Conservation (phyloP, 345 rosid species). For the Hypericum perforatum region DNA sequence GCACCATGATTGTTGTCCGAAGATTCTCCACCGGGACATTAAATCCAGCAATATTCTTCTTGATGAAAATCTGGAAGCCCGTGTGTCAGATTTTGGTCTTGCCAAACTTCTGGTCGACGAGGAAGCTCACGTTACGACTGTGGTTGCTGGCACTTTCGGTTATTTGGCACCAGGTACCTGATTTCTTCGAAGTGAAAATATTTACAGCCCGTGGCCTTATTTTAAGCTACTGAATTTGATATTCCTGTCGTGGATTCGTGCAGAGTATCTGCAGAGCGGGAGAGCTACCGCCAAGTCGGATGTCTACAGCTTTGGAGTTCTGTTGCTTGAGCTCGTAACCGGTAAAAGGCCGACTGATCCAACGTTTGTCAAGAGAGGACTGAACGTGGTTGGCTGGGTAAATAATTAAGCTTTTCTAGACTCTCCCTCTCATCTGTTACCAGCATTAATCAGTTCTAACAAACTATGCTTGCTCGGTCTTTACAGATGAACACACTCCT, state of each 20-base stretch:
- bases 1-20: constrained; percentile 89
- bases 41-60: constrained; percentile 93
- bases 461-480: too few species aligned
- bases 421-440: too few species aligned
- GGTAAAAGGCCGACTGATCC: constrained; percentile 93
- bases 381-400: constrained; percentile 97
- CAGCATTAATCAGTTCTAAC: too few species aligned
- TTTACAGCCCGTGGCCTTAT: too few species aligned
- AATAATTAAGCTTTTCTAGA: too few species aligned
- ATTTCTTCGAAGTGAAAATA: too few species aligned
- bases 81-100: constrained; percentile 89
- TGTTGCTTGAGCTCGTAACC: constrained; percentile 74
- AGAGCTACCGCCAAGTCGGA: constrained; percentile 91
- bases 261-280: constrained; percentile 91
- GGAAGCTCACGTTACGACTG: constrained; percentile 79
- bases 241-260: background rate
- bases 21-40: constrained; percentile 81
- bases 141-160: constrained; percentile 31
- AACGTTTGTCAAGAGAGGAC: constrained; percentile 60
- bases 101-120: constrained; percentile 92
- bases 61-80: constrained; percentile 79
- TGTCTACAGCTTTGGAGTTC: constrained; percentile 96
- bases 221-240: too few species aligned
- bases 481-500: constrained; percentile 70
- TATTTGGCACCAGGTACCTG: constrained; percentile 88